Base-by-base conservation (phyloP, 371 early-diverging fungal genomes). In the Quaeritorhiza haematococci region DNA sequence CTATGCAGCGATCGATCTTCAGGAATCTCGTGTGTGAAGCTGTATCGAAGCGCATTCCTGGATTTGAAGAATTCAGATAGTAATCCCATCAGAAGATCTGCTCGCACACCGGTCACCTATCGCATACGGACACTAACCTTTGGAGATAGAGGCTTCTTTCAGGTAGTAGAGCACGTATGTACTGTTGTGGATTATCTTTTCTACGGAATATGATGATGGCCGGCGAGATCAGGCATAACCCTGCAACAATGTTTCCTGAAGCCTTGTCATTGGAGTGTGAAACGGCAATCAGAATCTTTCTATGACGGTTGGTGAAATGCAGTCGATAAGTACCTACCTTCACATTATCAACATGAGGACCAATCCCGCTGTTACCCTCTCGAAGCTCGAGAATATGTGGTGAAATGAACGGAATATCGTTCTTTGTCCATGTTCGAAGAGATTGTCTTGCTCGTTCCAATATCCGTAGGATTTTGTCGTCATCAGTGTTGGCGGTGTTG, bases 311-410 rank as follows among this genome's bases (percentile, higher is more conserved):
- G 27, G 8, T 19, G 19, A 23, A 53, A 28, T 49, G 24, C 48
- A 4, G 8, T 29, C 44, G 32, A 58, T 53, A 55, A 26, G 34
- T 45, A 30, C 17, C n/a, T 29, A 66, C 74, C 42, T 75, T 71
- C 28, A 78, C 28, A 55, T 84, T 79, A 59, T 84, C 84, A 6
- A 84, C 75, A 55, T 84, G 84, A 3, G 78, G 69, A 49, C 69
- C 66, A 53, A 84, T 84, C 27, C 76, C 76, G 26, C 76, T 75
- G 19, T 62, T 50, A 5, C 67, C 64, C 6, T 46, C 63, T 3
- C 61, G 47, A 42, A 80, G 65, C 43, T 80, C 84, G 57, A 72
- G 56, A 6, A 73, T 50, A 49, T 73, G 67, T 5, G 68, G 66
- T 38, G 58, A 49, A 29, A 73, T n/a, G n/a, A 13, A n/a, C n/a